These are phyloP conservation scores for Plasmodium gaboni DNA, from an alignment of 169 alveolate genomes.

Conservation along the genomic window DNA sequence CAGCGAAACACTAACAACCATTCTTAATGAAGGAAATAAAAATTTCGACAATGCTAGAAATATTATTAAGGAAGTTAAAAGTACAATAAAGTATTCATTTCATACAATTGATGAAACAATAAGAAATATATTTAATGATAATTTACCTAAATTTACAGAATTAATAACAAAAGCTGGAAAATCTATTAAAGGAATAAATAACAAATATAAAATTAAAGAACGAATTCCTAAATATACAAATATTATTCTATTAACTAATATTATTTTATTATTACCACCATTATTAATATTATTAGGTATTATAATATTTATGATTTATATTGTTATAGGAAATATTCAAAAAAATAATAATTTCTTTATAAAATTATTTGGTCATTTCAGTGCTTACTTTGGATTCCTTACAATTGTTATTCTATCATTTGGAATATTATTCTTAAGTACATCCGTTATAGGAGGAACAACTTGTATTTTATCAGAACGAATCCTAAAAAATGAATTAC, in stretches of 20 bases:
- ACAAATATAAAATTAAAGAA: slow-evolving; percentile 20
- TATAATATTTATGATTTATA: neutral
- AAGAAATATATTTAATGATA: neutral
- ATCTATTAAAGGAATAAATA: neutral
- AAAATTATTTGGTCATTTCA: slow-evolving; percentile 22
- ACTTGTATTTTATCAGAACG: slow-evolving; percentile 34
- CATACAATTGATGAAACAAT: slow-evolving; percentile 5
- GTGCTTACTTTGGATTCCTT: slow-evolving; percentile 37
- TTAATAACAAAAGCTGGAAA: neutral
- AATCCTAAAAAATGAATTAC: slow-evolving; percentile 27
- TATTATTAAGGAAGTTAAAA: neutral
- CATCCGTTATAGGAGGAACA: slow-evolving; percentile 32
- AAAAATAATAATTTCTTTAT: slow-evolving; percentile 4
- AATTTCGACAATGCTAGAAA: neutral
- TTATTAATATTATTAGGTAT: slow-evolving; percentile 25
- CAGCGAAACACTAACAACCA: neutral
- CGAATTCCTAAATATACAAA: slow-evolving; percentile 8
- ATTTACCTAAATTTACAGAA: neutral
- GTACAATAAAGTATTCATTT: neutral
- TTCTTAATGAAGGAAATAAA: slow-evolving; percentile 8
- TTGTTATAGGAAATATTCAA: slow-evolving; percentile 19
- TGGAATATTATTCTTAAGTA: neutral
- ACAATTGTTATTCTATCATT: slow-evolving; percentile 13
- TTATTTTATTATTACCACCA: slow-evolving; percentile 28
- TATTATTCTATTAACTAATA: neutral